A percentile compares a stretch with the other conserved stretches of the same genome.
Conservation (phyloP, 352 stramenopile genomes). For the Thalassiosira livingstoniorum region DNA sequence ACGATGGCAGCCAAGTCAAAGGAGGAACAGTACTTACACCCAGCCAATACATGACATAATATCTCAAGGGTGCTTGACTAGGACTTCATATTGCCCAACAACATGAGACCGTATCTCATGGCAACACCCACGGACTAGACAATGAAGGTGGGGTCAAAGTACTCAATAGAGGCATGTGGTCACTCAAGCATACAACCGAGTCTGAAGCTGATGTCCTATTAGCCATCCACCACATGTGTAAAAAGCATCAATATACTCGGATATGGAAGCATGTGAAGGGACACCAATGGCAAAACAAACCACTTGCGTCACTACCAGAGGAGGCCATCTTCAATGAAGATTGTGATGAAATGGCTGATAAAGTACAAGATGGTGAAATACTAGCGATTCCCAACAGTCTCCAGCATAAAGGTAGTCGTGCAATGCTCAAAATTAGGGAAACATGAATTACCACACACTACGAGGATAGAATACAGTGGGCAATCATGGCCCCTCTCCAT, state of each 20-base stretch:
- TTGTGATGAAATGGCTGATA: not conserved
- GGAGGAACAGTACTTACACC: not conserved
- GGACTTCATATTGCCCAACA: not conserved
- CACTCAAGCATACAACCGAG: no score
- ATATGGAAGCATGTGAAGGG: not conserved
- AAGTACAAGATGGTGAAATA: not conserved
- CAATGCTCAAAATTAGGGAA: not conserved
- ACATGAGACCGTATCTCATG: not conserved
- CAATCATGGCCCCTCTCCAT: no score
- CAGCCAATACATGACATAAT: not conserved
- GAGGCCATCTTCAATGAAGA: not conserved
- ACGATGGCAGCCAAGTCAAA: not conserved
- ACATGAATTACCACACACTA: not conserved
- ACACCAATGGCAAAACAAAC: not conserved
- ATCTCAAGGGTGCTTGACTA: not conserved
- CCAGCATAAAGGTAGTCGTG: not conserved
- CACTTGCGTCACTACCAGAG: not conserved
- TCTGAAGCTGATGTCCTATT: not conserved
- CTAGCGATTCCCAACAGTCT: not conserved
- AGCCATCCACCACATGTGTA: not conserved
- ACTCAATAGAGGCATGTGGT: no score
- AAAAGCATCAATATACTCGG: not conserved
- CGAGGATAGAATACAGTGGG: no score
- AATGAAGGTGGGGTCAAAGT: not conserved
- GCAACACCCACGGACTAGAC: not conserved